These are phyloP conservation scores for Trichoderma koningii DNA, from an alignment of 2,329 filamentous ascomycete species.

Conservation along the genomic window DNA sequence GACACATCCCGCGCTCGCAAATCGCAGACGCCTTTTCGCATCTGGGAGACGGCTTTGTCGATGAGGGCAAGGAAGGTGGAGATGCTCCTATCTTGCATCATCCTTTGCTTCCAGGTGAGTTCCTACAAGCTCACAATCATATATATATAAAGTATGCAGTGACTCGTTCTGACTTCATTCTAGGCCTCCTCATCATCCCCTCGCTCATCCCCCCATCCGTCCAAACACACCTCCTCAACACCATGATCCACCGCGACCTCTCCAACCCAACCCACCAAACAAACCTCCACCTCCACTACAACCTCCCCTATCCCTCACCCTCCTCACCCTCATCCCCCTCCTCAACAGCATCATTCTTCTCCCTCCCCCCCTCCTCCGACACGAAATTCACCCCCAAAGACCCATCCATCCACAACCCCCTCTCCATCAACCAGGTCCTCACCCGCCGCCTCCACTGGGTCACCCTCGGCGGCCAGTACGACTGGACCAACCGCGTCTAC, in stretches of 20 bases:
- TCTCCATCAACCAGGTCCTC: conserved; percentile 70
- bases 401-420: conserved; percentile 69
- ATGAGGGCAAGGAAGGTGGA: conserved; percentile 33
- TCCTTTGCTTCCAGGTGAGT: conserved; percentile 67
- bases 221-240: conserved; percentile 70
- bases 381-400: conserved; percentile 69
- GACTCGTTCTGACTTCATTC: neutral
- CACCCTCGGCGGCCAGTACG: conserved; percentile 92
- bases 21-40: conserved; percentile 48
- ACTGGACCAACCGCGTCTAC: conserved; percentile 89
- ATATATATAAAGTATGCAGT: neutral
- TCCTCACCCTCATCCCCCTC: conserved; percentile 42
- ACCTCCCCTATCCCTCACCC: conserved; percentile 59
- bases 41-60: conserved; percentile 41
- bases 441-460: conserved; percentile 87
- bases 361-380: conserved; percentile 50
- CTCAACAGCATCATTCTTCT: conserved; percentile 62
- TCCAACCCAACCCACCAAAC: conserved; percentile 75
- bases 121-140: neutral
- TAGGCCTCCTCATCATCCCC: conserved; percentile 79
- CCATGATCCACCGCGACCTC: conserved; percentile 76
- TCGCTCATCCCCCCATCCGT: conserved; percentile 68
- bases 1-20: conserved; percentile 46
- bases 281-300: conserved; percentile 85
- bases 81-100: conserved; percentile 63